These are phyloP conservation scores for Eucalyptus tenuipes DNA, from an alignment of 345 rosid genomes.

Conservation along the genomic window DNA sequence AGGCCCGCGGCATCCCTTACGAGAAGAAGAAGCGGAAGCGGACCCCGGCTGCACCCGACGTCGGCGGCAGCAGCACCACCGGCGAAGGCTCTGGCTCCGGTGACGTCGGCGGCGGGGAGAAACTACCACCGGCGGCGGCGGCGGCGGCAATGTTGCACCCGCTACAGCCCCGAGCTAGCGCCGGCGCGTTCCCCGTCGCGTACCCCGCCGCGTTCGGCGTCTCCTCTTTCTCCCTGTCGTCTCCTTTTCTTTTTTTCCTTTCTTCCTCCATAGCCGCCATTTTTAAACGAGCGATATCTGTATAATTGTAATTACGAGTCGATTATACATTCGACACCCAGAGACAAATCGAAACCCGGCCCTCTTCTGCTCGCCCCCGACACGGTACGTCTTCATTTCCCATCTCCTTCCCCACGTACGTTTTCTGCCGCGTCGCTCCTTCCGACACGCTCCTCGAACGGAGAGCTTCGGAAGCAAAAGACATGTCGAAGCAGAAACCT, in stretches of 20 bases:
- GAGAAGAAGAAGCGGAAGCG: conserved; percentile 8
- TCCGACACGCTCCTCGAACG: not conserved
- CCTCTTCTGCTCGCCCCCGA: not conserved
- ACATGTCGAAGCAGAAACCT: not conserved
- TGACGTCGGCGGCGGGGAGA: not conserved
- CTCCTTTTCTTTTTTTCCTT: not conserved
- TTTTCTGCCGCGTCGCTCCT: not conserved
- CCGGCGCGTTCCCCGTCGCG: not conserved
- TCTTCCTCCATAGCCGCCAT: not conserved
- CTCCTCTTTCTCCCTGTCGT: not conserved
- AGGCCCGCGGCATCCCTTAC: conserved; percentile 6
- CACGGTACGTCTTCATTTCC: not conserved
- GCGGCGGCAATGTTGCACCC: not conserved
- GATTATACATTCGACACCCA: not conserved
- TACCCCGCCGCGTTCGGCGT: not conserved
- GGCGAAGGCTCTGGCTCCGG: not conserved
- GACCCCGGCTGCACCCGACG: not conserved
- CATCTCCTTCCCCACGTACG: not conserved
- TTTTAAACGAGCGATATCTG: not conserved
- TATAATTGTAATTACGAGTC: not conserved
- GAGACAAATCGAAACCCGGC: not conserved
- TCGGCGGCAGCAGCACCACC: not conserved
- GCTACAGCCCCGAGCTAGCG: not conserved
- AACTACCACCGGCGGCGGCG: not conserved
- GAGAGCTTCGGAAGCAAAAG: not conserved